phyloP scores from a whole-genome alignment of 106 monocot species.

The Acorus gramineus region DNA sequence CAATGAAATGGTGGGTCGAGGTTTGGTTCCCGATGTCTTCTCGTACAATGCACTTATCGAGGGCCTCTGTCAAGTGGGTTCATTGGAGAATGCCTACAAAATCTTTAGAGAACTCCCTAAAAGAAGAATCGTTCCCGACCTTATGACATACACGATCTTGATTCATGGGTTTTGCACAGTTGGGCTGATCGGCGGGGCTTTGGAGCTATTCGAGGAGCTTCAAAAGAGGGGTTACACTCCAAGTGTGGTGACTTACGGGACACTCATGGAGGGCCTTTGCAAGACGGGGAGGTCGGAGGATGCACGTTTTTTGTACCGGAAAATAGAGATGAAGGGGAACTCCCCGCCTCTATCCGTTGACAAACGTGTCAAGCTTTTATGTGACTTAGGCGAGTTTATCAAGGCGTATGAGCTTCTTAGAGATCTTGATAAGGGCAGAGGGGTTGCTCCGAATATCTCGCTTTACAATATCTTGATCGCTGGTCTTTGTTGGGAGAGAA shows the following conservation, averaged over 20 bases:
- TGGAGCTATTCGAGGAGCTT: conserved; percentile 41
- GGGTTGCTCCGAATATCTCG: conserved; percentile 59
- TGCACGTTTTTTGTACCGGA: conserved; percentile 22
- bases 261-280: conserved; percentile 44
- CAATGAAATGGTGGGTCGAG: conserved; percentile 47
- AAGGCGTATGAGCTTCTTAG: conserved; percentile 79
- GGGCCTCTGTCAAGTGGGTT: conserved; percentile 63
- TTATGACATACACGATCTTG: conserved; percentile 31
- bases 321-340: conserved; percentile 42
- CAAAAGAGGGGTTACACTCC: conserved; percentile 38
- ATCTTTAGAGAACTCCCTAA: too few species aligned
- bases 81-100: conserved; percentile 37
- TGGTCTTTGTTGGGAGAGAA: conserved; percentile 54
- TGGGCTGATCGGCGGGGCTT: conserved; percentile 29
- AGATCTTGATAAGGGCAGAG: conserved; percentile 40
- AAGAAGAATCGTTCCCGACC: conserved; percentile 12
- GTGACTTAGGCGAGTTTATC: conserved; percentile 43
- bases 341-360: background rate
- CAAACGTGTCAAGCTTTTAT: conserved; percentile 33
- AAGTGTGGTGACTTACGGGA: conserved; percentile 32
- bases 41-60: conserved; percentile 88
- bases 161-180: conserved; percentile 33
- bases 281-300: conserved; percentile 34
- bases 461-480: conserved; percentile 63
- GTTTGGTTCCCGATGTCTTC: conserved; percentile 59